Evolutionary conservation across 2,329 filamentous ascomycete genomes (phyloP).

Genomic region (Alternaria sp.): DNA sequence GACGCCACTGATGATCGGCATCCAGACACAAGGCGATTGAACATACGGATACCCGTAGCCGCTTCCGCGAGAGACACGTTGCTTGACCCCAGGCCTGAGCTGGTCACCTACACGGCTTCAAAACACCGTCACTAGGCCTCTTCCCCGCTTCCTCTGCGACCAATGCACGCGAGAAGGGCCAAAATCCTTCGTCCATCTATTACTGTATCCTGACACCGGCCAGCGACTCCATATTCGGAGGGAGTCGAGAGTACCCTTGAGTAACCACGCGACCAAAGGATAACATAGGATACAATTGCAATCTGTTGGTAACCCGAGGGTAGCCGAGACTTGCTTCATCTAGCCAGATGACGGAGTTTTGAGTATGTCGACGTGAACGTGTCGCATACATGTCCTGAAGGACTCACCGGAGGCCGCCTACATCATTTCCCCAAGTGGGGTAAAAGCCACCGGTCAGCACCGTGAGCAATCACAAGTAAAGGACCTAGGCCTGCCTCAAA

Average conservation of each 20-base stretch:
- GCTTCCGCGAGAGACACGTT: slow-evolving; percentile 2
- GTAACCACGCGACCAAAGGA: slow-evolving; percentile 9
- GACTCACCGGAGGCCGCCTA: slow-evolving; percentile 6
- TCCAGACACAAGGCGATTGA: not conserved
- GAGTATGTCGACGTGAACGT: not conserved
- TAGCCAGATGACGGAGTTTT: not conserved
- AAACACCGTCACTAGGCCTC: slow-evolving; percentile 1
- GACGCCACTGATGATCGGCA: not conserved
- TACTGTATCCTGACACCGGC: not conserved
- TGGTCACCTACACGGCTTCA: not conserved
- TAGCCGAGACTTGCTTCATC: not conserved
- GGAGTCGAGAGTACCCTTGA: not conserved
- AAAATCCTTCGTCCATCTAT: not conserved
- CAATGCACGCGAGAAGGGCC: slow-evolving; percentile 1
- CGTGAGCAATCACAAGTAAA: not conserved
- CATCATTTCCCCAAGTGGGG: not conserved
- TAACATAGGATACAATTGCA: not conserved
- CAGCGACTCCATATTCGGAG: not conserved
- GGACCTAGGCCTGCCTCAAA: not conserved
- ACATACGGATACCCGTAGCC: not conserved
- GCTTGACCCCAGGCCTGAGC: not conserved
- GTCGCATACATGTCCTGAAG: not conserved
- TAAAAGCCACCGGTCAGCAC: slow-evolving; percentile 6
- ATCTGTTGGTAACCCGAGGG: not conserved
- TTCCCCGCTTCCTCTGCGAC: not conserved